These are phyloP conservation scores for Austroboletus eburneus DNA, from an alignment of 768 basidiomycete species.

Conservation along the genomic window DNA sequence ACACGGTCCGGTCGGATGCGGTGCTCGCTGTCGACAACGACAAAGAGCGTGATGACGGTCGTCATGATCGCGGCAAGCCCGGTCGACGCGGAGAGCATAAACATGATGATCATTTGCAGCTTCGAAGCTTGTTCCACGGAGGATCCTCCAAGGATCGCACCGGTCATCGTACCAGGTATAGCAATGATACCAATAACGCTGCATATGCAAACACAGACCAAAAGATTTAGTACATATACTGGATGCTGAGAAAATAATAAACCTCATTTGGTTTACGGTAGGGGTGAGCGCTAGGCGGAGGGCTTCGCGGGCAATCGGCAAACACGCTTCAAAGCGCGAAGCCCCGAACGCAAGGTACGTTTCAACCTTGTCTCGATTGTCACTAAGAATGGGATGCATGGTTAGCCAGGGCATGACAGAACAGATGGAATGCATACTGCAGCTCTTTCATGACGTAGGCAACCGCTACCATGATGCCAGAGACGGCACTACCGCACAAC, in stretches of 20 bases:
- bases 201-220: neutral
- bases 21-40: conserved; percentile 69
- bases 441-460: conserved; percentile 71
- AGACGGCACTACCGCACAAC: conserved; percentile 79
- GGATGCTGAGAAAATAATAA: conserved; percentile 10
- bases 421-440: conserved; percentile 41
- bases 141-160: conserved; percentile 82
- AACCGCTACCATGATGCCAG: conserved; percentile 67
- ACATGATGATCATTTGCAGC: conserved; percentile 92
- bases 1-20: conserved; percentile 64
- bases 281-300: conserved; percentile 76
- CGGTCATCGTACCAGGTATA: conserved; percentile 90
- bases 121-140: conserved; percentile 82
- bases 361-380: conserved; percentile 83
- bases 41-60: conserved; percentile 53
- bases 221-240: too few species aligned
- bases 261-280: conserved; percentile 86
- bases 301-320: conserved; percentile 72
- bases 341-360: conserved; percentile 85
- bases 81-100: conserved; percentile 82
- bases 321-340: conserved; percentile 76
- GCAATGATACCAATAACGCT: conserved; percentile 74
- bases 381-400: conserved; percentile 37
- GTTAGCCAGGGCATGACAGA: neutral
- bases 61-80: conserved; percentile 66